These are phyloP conservation scores for Arachis hypogaea DNA, from an alignment of 306 rosid genomes.

Conservation along the genomic window DNA sequence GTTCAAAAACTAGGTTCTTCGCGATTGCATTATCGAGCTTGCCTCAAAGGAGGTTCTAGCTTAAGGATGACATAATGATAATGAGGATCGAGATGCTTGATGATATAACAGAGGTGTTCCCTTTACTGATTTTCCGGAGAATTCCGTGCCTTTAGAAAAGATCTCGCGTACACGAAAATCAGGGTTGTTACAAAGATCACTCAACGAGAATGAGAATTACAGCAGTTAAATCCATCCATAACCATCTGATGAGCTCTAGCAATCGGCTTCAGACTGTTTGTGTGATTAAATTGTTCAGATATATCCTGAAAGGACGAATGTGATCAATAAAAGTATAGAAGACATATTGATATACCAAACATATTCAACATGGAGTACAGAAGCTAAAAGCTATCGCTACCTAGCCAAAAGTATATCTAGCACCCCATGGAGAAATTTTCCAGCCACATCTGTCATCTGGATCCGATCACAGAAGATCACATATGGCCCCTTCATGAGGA, in stretches of 20 bases:
- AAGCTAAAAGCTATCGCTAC: slow-evolving; percentile 48
- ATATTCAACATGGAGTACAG: slow-evolving; percentile 11
- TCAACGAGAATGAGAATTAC: slow-evolving; percentile 52
- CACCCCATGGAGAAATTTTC: slow-evolving; percentile 99
- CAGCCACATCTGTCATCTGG: slow-evolving; percentile 44
- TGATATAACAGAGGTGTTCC: too few relatives aligned
- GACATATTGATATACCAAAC: slow-evolving; percentile 12
- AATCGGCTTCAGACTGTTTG: slow-evolving; percentile 53
- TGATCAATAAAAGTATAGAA: slow-evolving; percentile 28
- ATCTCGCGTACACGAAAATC: too few relatives aligned
- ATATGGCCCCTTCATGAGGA: slow-evolving; percentile 99
- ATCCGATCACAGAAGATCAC: slow-evolving; percentile 99
- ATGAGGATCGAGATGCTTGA: too few relatives aligned
- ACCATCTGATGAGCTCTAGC: slow-evolving; percentile 99
- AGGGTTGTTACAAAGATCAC: neutral
- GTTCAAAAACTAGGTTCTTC: too few relatives aligned
- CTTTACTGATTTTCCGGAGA: too few relatives aligned
- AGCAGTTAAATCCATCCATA: slow-evolving; percentile 99
- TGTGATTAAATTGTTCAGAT: too few relatives aligned
- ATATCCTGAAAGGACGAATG: neutral
- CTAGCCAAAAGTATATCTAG: slow-evolving; percentile 99
- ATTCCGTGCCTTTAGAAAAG: too few relatives aligned
- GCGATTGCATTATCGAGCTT: too few relatives aligned
- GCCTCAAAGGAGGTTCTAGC: too few relatives aligned
- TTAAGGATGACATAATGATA: too few relatives aligned